A percentile compares a stretch with the other conserved stretches of the same genome.
phyloP scores from a whole-genome alignment of 345 rosid species.

The Eucalyptus tenuipes region DNA sequence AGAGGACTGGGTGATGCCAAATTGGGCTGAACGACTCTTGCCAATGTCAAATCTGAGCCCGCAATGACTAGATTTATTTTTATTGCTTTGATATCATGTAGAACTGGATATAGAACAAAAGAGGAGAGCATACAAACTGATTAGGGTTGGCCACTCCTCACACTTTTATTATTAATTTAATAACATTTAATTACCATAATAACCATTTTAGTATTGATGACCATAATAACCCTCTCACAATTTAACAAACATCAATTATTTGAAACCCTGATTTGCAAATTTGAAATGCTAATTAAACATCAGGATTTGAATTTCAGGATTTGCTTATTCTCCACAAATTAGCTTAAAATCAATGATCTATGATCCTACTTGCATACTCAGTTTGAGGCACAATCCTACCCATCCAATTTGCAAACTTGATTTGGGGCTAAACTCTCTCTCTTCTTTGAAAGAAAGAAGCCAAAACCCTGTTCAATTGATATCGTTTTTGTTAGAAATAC shows the following conservation, averaged over 20 bases:
- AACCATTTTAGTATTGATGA: background rate
- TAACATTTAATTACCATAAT: background rate
- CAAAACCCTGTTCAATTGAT: background rate
- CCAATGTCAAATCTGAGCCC: background rate
- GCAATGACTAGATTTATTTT: background rate
- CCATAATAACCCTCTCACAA: background rate
- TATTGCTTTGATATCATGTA: background rate
- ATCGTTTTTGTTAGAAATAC: background rate
- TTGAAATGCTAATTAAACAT: background rate
- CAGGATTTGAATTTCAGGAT: background rate
- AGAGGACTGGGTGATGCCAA: background rate
- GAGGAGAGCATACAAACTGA: background rate
- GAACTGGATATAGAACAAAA: background rate
- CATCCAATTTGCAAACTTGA: background rate
- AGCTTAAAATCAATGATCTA: background rate
- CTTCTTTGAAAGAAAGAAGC: background rate
- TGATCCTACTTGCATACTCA: background rate
- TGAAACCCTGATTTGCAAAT: background rate
- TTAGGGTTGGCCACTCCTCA: background rate
- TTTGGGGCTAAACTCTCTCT: background rate
- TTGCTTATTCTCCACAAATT: background rate
- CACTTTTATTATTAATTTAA: background rate
- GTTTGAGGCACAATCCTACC: background rate
- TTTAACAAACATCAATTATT: background rate
- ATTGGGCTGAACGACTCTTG: background rate